A percentile compares a stretch with the other conserved stretches of the same genome.
phyloP scores from a whole-genome alignment of 1,284 basidiomycete genomes.

The Papiliotrema nemorosa region DNA sequence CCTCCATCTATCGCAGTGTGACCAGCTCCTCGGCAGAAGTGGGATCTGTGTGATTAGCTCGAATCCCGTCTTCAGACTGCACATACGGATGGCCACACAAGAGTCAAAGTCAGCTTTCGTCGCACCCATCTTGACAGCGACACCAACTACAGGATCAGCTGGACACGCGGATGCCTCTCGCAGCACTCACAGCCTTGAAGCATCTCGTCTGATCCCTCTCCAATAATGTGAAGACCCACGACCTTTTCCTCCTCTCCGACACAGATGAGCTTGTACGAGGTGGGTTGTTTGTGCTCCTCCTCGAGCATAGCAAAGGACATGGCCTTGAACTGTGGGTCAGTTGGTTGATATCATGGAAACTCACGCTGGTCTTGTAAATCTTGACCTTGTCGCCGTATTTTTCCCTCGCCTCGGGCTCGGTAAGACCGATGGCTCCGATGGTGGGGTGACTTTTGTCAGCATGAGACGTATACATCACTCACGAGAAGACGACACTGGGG shows the following conservation, averaged over 20 bases:
- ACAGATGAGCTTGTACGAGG: conserved; percentile 86
- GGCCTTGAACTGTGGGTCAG: conserved; percentile 59
- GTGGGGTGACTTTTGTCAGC: conserved; percentile 68
- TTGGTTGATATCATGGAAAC: conserved; percentile 4
- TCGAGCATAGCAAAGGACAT: conserved; percentile 85
- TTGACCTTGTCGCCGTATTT: conserved; percentile 86
- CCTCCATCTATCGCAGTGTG: conserved; percentile 43
- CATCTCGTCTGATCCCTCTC: conserved; percentile 83
- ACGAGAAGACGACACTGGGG: conserved; percentile 93
- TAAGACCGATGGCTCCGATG: conserved; percentile 86
- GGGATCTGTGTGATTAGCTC: conserved; percentile 34
- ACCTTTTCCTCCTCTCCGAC: conserved; percentile 86
- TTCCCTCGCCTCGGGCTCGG: conserved; percentile 81
- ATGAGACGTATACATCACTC: conserved; percentile 43
- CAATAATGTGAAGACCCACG: conserved; percentile 91
- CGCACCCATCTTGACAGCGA: conserved; percentile 95
- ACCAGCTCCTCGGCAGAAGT: conserved; percentile 49
- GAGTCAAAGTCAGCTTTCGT: conserved; percentile 78
- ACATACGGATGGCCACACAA: conserved; percentile 76
- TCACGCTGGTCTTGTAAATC: conserved; percentile 67
- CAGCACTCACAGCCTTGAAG: conserved; percentile 76
- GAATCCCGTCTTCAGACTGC: no score
- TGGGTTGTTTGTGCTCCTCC: conserved; percentile 83
- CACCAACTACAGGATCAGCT: conserved; percentile 56
- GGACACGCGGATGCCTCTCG: no score